A percentile compares a stretch with the other conserved stretches of the same genome.
Evolutionary conservation across 495 filamentous ascomycete genomes (phyloP).

Genomic region (Xylaria scruposa): DNA sequence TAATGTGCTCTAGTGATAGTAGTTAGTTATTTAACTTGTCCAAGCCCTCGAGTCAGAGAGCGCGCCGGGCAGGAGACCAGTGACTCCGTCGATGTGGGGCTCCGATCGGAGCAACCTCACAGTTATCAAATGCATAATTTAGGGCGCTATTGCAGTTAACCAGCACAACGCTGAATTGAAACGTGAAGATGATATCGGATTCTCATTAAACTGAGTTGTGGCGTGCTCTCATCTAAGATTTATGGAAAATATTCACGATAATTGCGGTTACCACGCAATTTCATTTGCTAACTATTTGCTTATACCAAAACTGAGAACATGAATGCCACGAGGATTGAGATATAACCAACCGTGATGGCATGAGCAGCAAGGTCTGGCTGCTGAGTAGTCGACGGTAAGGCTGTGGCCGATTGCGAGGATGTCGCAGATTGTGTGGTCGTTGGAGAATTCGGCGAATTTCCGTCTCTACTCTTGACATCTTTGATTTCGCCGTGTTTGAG

Average conservation of each 20-base stretch:
- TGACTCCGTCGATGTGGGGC: conserved; percentile 18
- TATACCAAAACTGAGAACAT: neutral
- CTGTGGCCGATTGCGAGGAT: neutral
- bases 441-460: neutral
- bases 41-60: conserved; percentile 12
- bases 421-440: neutral
- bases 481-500: conserved; percentile 52
- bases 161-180: neutral
- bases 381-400: neutral
- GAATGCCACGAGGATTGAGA: neutral
- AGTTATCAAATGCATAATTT: neutral
- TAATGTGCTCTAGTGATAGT: neutral
- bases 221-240: neutral
- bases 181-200: neutral
- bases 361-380: neutral
- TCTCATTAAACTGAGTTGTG: too few relatives aligned
- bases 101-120: conserved; percentile 39
- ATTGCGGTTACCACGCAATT: neutral
- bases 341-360: neutral
- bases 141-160: neutral
- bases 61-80: neutral
- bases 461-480: conserved; percentile 35
- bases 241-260: neutral
- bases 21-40: neutral
- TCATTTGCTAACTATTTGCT: neutral